Evolutionary conservation across 2,329 filamentous ascomycete species (phyloP).

Genomic region (Penicillium sp.): DNA sequence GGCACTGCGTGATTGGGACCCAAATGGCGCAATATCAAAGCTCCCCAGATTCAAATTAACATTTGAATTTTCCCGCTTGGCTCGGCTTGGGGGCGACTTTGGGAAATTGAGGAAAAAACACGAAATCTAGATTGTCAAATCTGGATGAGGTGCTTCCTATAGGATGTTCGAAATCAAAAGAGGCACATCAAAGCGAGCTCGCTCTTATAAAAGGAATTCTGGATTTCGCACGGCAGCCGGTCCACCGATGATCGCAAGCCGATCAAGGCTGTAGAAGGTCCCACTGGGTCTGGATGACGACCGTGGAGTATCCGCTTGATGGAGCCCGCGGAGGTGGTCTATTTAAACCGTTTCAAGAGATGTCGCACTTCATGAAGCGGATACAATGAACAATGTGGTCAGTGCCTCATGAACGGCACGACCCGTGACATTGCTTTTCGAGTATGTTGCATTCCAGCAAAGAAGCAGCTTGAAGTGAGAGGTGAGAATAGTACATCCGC

Average conservation of each 20-base stretch:
- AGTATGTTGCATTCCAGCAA: background rate
- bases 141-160: background rate
- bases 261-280: constrained; percentile 14
- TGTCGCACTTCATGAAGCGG: background rate
- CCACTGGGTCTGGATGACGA: constrained; percentile 31
- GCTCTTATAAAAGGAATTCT: constrained; percentile 2
- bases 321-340: background rate
- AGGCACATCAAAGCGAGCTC: constrained; percentile 1
- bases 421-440: too few species aligned
- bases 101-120: constrained; percentile 2
- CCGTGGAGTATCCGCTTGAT: constrained; percentile 5
- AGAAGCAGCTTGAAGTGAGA: background rate
- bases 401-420: background rate
- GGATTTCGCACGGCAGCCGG: constrained; percentile 8
- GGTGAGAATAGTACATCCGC: background rate
- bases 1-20: constrained; percentile 22
- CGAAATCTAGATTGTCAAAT: constrained; percentile 2
- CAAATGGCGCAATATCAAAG: constrained; percentile 29
- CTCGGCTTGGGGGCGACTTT: background rate
- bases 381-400: too few species aligned
- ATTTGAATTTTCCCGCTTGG: constrained; percentile 13
- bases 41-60: constrained; percentile 18
- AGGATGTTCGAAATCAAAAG: background rate
- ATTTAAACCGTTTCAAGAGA: background rate
- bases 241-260: constrained; percentile 29